These are phyloP conservation scores for Cryphonectria parasitica DNA, from an alignment of 2,329 filamentous ascomycete species.

Conservation along the genomic window DNA sequence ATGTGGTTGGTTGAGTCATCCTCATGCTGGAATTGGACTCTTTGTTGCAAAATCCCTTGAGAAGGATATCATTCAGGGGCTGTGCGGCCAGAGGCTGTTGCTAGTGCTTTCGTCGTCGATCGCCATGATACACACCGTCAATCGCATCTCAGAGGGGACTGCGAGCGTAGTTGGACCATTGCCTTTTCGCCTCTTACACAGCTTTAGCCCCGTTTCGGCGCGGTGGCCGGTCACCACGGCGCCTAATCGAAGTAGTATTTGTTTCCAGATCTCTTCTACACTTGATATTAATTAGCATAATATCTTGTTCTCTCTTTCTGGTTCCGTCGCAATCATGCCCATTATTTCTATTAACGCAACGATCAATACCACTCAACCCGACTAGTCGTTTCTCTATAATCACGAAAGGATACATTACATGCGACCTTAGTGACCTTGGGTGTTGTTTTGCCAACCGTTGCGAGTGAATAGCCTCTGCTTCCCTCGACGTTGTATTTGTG, in stretches of 20 bases:
- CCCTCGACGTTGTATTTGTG: neutral
- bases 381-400: neutral
- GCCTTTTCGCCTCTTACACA: slow-evolving; percentile 4
- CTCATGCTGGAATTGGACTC: neutral
- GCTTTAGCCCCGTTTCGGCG: slow-evolving; percentile 12
- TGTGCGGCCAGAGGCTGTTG: slow-evolving; percentile 7
- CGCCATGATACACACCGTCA: neutral
- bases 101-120: neutral
- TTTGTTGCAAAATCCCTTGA: neutral
- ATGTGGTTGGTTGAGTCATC: neutral
- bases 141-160: neutral
- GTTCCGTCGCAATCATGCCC: neutral
- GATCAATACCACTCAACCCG: neutral
- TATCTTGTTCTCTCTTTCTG: neutral
- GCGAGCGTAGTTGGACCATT: slow-evolving; percentile 5
- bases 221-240: slow-evolving; percentile 6
- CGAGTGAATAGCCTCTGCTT: neutral
- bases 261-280: neutral
- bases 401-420: neutral
- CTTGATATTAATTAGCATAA: neutral
- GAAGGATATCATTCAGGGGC: neutral
- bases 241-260: slow-evolving; percentile 10
- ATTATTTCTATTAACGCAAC: neutral
- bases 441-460: neutral
- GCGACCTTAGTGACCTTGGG: neutral